Evolutionary conservation across 192 early-diverging fungal genomes (phyloP).

Genomic region (Backusella mclennaniae): DNA sequence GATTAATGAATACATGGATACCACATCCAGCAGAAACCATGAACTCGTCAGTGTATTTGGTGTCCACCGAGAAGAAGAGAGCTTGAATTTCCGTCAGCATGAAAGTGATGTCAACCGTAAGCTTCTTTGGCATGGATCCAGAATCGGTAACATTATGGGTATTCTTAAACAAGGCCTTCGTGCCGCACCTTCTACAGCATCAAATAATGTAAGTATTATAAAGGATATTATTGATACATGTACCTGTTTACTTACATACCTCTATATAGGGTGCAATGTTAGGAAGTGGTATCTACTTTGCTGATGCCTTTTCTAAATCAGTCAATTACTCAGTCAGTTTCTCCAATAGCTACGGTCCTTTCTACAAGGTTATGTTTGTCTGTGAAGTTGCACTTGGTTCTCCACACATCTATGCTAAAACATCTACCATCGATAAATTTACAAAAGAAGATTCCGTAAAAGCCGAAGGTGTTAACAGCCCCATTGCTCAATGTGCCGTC

Average conservation of each 20-base stretch:
- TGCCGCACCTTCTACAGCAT: constrained; percentile 14
- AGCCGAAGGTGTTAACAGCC: constrained; percentile 57
- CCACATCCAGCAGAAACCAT: constrained; percentile 4
- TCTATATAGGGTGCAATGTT: constrained; percentile 63
- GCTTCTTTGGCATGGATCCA: constrained; percentile 80
- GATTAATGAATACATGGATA: constrained; percentile 28
- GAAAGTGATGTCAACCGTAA: constrained; percentile 58
- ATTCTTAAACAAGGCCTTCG: constrained; percentile 40
- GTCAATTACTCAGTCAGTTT: constrained; percentile 65
- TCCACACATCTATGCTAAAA: constrained; percentile 37
- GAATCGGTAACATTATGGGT: constrained; percentile 66
- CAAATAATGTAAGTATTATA: constrained; percentile 21
- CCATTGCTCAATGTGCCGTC: constrained; percentile 46
- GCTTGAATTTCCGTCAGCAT: constrained; percentile 46
- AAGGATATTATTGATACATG: neutral
- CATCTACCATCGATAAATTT: constrained; percentile 42
- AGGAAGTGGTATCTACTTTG: constrained; percentile 85
- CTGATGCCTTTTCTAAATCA: constrained; percentile 74
- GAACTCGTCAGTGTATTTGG: constrained; percentile 51
- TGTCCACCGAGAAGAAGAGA: constrained; percentile 60
- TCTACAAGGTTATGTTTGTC: constrained; percentile 61
- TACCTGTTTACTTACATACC: neutral
- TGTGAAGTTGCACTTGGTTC: constrained; percentile 81
- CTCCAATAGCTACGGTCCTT: constrained; percentile 25
- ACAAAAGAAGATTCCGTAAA: constrained; percentile 59